phyloP scores from a whole-genome alignment of 1,284 basidiomycete genomes.

The Pascua sp. region DNA sequence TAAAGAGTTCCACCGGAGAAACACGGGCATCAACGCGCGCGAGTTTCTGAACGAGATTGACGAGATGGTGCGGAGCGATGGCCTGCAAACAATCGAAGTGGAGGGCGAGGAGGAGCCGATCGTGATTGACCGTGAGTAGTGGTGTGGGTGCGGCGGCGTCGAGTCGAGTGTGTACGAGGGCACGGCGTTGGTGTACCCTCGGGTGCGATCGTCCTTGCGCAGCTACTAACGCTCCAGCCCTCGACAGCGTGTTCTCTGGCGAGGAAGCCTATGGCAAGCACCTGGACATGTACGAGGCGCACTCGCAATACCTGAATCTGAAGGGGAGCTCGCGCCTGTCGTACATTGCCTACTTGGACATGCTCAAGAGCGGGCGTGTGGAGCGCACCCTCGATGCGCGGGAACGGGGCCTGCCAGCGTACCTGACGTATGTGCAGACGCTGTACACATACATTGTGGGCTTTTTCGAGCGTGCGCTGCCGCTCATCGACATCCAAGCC shows the following conservation, averaged over 20 bases:
- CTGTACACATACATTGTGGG: constrained; percentile 80
- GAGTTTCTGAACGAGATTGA: constrained; percentile 77
- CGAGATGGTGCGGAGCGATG: constrained; percentile 56
- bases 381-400: constrained; percentile 67
- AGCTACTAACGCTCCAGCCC: constrained; percentile 54
- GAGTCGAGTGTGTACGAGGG: neutral
- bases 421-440: constrained; percentile 78
- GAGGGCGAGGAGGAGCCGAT: constrained; percentile 68
- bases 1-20: constrained; percentile 92
- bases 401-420: constrained; percentile 69
- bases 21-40: constrained; percentile 78
- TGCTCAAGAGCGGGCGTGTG: constrained; percentile 55
- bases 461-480: constrained; percentile 82
- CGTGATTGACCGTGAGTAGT: constrained; percentile 45
- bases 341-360: constrained; percentile 88
- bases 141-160: no score
- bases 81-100: constrained; percentile 48
- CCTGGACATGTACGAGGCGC: constrained; percentile 85
- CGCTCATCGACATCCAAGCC: constrained; percentile 73
- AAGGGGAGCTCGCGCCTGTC: constrained; percentile 73
- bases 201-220: no score
- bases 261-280: constrained; percentile 95
- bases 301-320: constrained; percentile 85
- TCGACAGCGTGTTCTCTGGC: constrained; percentile 86
- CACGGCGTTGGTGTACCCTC: no score